A percentile compares a stretch with the other conserved stretches of the same genome.
Evolutionary conservation across 345 rosid species (phyloP).

Genomic region (Crucihimalaya himalaica): DNA sequence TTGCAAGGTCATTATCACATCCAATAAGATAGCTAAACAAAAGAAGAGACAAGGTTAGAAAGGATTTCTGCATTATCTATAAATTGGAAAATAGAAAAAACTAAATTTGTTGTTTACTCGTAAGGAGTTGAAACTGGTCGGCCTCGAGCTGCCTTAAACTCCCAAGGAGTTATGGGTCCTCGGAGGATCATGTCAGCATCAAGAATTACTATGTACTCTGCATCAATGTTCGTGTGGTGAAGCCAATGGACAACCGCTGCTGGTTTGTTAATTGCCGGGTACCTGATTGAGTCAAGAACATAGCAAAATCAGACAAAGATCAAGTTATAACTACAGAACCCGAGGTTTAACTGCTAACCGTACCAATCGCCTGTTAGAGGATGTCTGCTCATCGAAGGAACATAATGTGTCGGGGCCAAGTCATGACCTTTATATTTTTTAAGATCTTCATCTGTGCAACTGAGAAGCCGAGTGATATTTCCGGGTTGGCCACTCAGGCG

Average conservation of each 20-base stretch:
- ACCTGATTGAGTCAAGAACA: constrained; percentile 57
- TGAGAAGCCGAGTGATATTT: constrained; percentile 90
- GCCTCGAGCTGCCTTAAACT: constrained; percentile 86
- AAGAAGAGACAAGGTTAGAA: not conserved
- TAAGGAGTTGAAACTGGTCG: constrained; percentile 98
- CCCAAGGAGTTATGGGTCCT: constrained; percentile 99
- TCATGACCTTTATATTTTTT: constrained; percentile 79
- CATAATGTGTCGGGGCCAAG: constrained; percentile 95
- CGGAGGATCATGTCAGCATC: constrained; percentile 98
- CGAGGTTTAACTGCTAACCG: constrained; percentile 2
- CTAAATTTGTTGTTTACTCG: constrained; percentile 56
- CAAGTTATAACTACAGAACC: not conserved
- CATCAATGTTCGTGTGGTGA: constrained; percentile 82
- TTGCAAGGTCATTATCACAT: constrained; percentile 90
- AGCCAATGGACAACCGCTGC: constrained; percentile 99
- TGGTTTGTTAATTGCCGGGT: constrained; percentile 98
- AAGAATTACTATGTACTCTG: constrained; percentile 89
- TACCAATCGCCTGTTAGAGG: constrained; percentile 98
- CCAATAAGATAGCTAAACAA: constrained; percentile 84
- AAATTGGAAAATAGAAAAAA: not conserved
- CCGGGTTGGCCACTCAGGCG: constrained; percentile 91
- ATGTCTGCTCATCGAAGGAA: constrained; percentile 98
- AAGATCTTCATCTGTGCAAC: constrained; percentile 87
- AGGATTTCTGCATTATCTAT: not conserved
- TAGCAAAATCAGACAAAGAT: constrained; percentile 14